A percentile compares a stretch with the other conserved stretches of the same genome.
phyloP scores from a whole-genome alignment of 345 rosid species.

The Nasturtium officinale region DNA sequence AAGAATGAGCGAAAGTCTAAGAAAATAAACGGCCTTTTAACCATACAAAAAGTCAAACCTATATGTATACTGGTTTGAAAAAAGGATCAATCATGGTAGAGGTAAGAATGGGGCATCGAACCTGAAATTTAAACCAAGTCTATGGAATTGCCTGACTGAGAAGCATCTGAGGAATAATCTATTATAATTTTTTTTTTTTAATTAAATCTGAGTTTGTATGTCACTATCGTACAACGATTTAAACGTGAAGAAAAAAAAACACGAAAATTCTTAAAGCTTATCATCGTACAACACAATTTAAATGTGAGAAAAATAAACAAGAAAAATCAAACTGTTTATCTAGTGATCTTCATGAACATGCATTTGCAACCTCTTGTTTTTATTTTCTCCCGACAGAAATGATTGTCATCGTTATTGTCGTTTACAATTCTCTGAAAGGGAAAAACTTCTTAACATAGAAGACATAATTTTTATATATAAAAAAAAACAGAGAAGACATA shows the following conservation, averaged over 20 bases:
- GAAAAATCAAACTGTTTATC: background rate
- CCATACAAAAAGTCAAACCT: too few species aligned
- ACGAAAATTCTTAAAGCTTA: too few species aligned
- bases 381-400: background rate
- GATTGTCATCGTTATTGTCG: background rate
- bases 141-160: background rate
- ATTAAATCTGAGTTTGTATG: background rate
- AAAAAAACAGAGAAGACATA: too few species aligned
- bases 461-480: too few species aligned
- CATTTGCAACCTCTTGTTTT: constrained; percentile 1
- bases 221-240: background rate
- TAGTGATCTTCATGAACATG: constrained; percentile 1
- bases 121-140: background rate
- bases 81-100: too few species aligned
- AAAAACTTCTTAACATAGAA: too few species aligned
- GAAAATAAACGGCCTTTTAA: too few species aligned
- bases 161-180: background rate
- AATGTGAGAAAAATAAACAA: background rate
- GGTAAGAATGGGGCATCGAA: background rate
- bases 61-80: too few species aligned
- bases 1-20: too few species aligned
- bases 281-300: background rate
- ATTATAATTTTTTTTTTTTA: too few species aligned
- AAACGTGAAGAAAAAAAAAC: background rate
- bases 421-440: too few species aligned